Evolutionary conservation across 2,329 filamentous ascomycete species (phyloP).

Genomic region (Aureobasidium mangrovei): DNA sequence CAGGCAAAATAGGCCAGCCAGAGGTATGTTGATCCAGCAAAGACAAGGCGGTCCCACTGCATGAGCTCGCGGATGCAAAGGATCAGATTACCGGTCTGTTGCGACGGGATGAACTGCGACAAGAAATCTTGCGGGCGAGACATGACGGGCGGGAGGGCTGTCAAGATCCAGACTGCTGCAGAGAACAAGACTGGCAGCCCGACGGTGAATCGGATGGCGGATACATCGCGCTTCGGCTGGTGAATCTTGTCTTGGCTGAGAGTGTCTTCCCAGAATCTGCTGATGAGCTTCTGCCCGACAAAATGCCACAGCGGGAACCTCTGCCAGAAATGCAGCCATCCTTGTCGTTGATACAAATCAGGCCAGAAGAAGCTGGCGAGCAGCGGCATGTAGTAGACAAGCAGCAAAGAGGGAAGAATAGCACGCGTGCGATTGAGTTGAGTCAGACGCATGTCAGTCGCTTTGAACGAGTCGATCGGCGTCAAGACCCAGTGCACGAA

Average conservation of each 20-base stretch:
- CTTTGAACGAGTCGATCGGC: slow-evolving; percentile 27
- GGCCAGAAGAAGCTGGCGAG: slow-evolving; percentile 16
- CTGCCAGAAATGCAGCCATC: slow-evolving; percentile 14
- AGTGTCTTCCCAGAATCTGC: slow-evolving; percentile 20
- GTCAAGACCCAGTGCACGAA: slow-evolving; percentile 31
- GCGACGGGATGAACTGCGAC: neutral
- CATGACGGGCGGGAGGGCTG: neutral
- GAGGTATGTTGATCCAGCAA: slow-evolving; percentile 18
- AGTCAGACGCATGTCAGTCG: slow-evolving; percentile 27
- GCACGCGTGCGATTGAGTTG: slow-evolving; percentile 23
- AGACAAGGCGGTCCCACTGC: slow-evolving; percentile 10
- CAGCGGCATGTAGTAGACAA: slow-evolving; percentile 22
- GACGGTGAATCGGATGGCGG: slow-evolving; percentile 14
- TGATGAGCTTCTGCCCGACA: slow-evolving; percentile 18
- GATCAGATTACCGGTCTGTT: neutral
- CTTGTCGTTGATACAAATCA: slow-evolving; percentile 9
- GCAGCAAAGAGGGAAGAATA: slow-evolving; percentile 24
- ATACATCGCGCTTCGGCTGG: slow-evolving; percentile 16
- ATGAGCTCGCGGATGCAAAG: neutral
- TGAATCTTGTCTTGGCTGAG: slow-evolving; percentile 15
- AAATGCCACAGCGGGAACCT: slow-evolving; percentile 16
- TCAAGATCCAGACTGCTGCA: slow-evolving; percentile 12
- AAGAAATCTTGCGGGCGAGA: slow-evolving; percentile 2
- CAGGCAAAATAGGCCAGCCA: slow-evolving; percentile 27
- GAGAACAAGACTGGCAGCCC: slow-evolving; percentile 9